These are phyloP conservation scores for Marsdenia floribunda DNA, from an alignment of 257 asterid genomes.

Conservation along the genomic window DNA sequence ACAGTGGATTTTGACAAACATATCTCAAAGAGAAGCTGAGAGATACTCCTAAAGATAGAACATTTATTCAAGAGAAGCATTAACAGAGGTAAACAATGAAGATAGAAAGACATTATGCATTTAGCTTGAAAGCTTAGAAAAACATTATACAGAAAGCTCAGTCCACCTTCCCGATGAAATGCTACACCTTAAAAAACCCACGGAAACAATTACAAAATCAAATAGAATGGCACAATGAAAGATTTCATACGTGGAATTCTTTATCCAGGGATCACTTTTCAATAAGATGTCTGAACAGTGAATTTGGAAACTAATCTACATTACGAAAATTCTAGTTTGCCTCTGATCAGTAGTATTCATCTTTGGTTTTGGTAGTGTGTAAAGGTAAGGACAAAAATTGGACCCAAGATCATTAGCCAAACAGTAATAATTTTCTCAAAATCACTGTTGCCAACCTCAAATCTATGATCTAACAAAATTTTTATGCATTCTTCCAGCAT, in stretches of 20 bases:
- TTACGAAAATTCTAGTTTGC: background rate
- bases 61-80: background rate
- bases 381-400: background rate
- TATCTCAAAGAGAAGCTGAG: background rate
- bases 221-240: background rate
- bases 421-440: background rate
- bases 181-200: background rate
- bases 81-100: background rate
- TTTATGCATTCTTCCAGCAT: background rate
- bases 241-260: background rate
- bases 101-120: background rate
- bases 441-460: background rate
- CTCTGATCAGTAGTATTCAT: background rate
- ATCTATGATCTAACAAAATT: background rate
- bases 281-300: background rate
- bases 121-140: background rate
- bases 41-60: background rate
- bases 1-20: background rate
- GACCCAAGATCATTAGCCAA: background rate
- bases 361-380: background rate
- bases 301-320: background rate
- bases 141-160: background rate
- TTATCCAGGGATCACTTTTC: background rate
- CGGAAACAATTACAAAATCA: background rate
- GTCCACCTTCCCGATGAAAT: background rate